Evolutionary conservation across 2,329 filamentous ascomycete species (phyloP), one percentile per base, ranked within the genome.

Genomic region (Thermochaetoides dissita): DNA sequence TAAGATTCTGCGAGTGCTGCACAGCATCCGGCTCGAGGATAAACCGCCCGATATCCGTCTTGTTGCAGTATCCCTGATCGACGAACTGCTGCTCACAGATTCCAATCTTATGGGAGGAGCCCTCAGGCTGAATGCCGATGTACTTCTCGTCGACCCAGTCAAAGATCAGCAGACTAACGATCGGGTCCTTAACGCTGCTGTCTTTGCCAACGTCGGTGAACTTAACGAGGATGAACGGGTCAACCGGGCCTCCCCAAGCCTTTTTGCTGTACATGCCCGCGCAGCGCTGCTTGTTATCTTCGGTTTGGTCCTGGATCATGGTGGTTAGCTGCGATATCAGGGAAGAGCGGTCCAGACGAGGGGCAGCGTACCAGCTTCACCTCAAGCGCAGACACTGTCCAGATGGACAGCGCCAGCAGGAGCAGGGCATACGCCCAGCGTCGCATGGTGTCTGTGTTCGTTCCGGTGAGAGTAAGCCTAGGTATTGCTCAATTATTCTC

Each of bases 251-350:
- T 53, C 86, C 86, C 89, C 89, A 96, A 39, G 81, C 74, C 56
- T 78, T 83, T 58, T 77, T 80, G 65, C 84, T 88, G 68, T 95
- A 96, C 88, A 96, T 95, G 66, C 89, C 86, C 43, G 74, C 68
- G 67, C 89, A 95, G 74, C 81, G 76, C 66, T 94, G 84, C 56
- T 78, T 72, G 57, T 89, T 83, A 32, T 80, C 73, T 40, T 84
- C 76, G 42, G 78, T 76, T 58, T 91, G 72, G 60, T 85, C 81
- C 84, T 93, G 49, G 5, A 5, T 36, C 10, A 8, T 42, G 39
- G 40, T 28, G 10, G 29, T 11, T 38, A 39, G 34, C 17, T 24
- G 17, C 17, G 17, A 24, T 24, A 24, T 3, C 5, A 24, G 30
- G 10, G 4, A 29, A 6, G 30, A 32, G 7, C 28, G 28, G 8